These are phyloP conservation scores for Populus tomentosa DNA, from an alignment of 441 rosid genomes.

Conservation along the genomic window DNA sequence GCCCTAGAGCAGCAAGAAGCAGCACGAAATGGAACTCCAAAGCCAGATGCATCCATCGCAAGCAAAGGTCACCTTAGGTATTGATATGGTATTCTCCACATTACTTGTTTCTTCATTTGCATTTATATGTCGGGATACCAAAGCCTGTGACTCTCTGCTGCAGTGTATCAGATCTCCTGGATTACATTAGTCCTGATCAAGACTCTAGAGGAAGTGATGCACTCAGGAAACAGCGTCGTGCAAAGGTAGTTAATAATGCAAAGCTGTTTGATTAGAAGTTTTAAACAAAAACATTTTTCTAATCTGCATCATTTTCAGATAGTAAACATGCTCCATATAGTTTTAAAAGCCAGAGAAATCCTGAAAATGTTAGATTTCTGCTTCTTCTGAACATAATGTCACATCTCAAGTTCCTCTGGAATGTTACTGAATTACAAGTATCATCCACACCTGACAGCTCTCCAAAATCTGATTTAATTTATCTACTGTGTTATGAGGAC, in stretches of 20 bases:
- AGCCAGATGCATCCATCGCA: constrained; percentile 61
- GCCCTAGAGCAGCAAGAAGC: constrained; percentile 73
- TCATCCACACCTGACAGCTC: background rate
- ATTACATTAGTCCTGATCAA: constrained; percentile 55
- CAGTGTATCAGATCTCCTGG: constrained; percentile 70
- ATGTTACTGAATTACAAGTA: constrained; percentile 1
- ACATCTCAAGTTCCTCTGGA: background rate
- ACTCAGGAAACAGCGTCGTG: constrained; percentile 51
- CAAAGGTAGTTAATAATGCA: constrained; percentile 36
- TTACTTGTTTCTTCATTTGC: constrained; percentile 33
- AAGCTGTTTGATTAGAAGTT: background rate
- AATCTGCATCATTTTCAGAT: background rate
- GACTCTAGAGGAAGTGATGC: constrained; percentile 42
- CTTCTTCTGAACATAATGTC: background rate
- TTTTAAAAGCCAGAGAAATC: background rate
- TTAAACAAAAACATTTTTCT: background rate
- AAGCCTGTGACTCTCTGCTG: constrained; percentile 23
- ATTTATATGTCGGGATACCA: constrained; percentile 33
- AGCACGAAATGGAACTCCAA: constrained; percentile 54
- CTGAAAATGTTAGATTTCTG: background rate
- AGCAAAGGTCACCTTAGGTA: constrained; percentile 82
- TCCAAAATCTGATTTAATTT: background rate
- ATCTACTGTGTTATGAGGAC: constrained; percentile 5
- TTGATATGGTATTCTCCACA: constrained; percentile 52
- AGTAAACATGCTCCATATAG: background rate